Base-by-base conservation (phyloP, 2,329 filamentous ascomycete species). In the Colletotrichum cuscutae region DNA sequence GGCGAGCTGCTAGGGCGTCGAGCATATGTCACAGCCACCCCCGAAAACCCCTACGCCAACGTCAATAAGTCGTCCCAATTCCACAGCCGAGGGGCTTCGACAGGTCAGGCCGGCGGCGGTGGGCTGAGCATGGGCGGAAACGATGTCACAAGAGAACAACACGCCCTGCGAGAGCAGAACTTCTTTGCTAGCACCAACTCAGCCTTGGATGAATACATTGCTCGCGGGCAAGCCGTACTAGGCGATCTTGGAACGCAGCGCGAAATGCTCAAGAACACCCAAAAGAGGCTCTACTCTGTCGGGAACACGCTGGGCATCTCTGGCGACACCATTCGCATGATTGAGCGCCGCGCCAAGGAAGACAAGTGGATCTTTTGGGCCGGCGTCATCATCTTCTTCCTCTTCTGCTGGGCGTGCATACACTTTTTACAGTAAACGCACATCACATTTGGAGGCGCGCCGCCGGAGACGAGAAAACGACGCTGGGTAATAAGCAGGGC, bases 331-430 rank as follows among this genome's bases (percentile, higher is more conserved):
- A 99, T 99, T 76, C 91, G 97, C 59, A 98, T 97, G 95, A 93
- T 99, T 54, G 96, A 98, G 84, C 86, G 97, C 77, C 88, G 97
- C 75, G 95, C 97, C 63, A 93, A 91, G 82, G 94, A 98, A 86
- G 97, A 99, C 82, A 98, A 98, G 84, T 98, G 95, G 95, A 97
- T 99, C 46, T 99, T 99, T 82, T 94, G 93, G 88, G 93, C 86
- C 0, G 95, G 97, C 0, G 95, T 96, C 3, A 83, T 97, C 5
- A 83, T 97, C 46, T 99, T 99, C 82, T 94, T 98, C 78, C 80
- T 89, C 49, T 99, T 99, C 81, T 98, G 96, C 82, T 98, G 95
- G 91, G 84, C 97, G 75, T 95, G 97, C 68, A 81, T 99, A 80
- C 93, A 95, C 83, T 98, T 90, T 80, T 82, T 99, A 83, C 87